Percentiles rank a stretch among this genome's conserved stretches.
Conservation (phyloP, 371 early-diverging fungal species). For the Mucor plumbeus region DNA sequence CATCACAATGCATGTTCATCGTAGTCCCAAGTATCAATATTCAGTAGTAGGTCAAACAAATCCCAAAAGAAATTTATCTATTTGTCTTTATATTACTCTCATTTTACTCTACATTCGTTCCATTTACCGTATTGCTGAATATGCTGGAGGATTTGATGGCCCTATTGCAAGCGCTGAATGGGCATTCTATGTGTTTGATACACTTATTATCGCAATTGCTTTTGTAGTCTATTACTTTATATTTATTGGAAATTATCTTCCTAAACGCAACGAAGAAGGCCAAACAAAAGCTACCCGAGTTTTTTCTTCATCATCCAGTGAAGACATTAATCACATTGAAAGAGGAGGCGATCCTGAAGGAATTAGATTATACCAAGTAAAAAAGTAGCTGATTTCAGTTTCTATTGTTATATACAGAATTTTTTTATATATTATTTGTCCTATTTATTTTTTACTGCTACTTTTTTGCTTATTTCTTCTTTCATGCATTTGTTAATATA, state of each 20-base stretch:
- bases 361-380: not conserved
- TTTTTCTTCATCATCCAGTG: not conserved
- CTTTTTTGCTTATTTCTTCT: too few species aligned
- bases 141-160: constrained; percentile 17
- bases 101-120: constrained; percentile 27
- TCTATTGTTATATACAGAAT: too few species aligned
- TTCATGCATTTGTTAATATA: too few species aligned
- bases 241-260: constrained; percentile 24
- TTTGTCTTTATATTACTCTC: constrained; percentile 21
- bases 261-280: constrained; percentile 10
- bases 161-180: constrained; percentile 20
- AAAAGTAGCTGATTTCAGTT: not conserved
- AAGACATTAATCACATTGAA: not conserved
- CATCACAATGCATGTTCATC: constrained; percentile 21
- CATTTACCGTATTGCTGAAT: constrained; percentile 29
- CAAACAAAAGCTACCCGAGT: not conserved
- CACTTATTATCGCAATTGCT: constrained; percentile 6
- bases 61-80: constrained; percentile 8
- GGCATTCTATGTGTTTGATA: constrained; percentile 32
- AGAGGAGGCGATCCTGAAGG: not conserved
- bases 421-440: too few species aligned
- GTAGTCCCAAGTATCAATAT: constrained; percentile 13
- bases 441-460: too few species aligned
- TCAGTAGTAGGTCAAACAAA: constrained; percentile 12
- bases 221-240: constrained; percentile 13